Conservation (phyloP, 2,329 filamentous ascomycete genomes). For the Epichloe uncinata region DNA sequence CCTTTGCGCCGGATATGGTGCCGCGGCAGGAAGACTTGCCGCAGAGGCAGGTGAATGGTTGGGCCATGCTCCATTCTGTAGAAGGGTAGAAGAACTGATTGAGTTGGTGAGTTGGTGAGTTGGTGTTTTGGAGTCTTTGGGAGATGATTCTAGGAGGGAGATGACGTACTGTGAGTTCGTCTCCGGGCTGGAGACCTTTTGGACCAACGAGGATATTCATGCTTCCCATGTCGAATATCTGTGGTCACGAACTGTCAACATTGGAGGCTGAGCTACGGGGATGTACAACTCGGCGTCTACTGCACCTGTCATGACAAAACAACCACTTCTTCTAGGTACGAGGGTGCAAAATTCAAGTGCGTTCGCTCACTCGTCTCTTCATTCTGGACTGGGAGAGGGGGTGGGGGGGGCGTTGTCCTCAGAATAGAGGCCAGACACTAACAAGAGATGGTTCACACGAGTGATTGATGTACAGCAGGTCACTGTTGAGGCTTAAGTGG, state of each 20-base stretch:
- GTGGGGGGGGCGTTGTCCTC: too few relatives aligned
- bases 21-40: conserved; percentile 43
- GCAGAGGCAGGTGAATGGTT: conserved; percentile 56
- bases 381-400: neutral
- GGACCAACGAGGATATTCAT: conserved; percentile 45
- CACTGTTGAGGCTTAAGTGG: conserved; percentile 52
- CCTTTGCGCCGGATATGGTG: conserved; percentile 47
- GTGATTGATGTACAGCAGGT: conserved; percentile 55
- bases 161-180: conserved; percentile 41
- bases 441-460: conserved; percentile 53
- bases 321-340: neutral
- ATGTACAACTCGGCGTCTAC: neutral
- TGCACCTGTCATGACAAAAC: neutral
- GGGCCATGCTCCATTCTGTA: conserved; percentile 62
- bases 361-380: too few relatives aligned
- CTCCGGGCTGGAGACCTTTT: conserved; percentile 37
- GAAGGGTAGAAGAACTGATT: conserved; percentile 58
- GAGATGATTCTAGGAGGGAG: too few relatives aligned
- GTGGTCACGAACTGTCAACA: neutral
- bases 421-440: conserved; percentile 18
- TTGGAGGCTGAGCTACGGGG: neutral
- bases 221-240: conserved; percentile 48
- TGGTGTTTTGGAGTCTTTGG: neutral
- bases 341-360: neutral
- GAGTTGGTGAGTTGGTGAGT: neutral